Percentiles rank a stretch among this genome's conserved stretches.
Evolutionary conservation across 495 filamentous ascomycete species (phyloP).

Genomic region (Penicillium daleae): DNA sequence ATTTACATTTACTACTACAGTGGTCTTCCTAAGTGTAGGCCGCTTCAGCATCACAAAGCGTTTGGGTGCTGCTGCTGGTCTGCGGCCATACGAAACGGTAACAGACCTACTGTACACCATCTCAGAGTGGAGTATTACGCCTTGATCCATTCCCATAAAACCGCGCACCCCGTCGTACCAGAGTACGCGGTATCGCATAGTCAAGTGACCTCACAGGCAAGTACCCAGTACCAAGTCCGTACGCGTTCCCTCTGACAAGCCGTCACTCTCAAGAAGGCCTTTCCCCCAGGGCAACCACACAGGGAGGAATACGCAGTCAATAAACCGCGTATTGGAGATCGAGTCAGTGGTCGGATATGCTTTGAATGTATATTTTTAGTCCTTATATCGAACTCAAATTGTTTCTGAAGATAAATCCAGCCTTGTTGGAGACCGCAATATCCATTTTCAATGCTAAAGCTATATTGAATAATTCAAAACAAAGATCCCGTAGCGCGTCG

Average conservation of each 20-base stretch:
- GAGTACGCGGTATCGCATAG: slow-evolving; percentile 26
- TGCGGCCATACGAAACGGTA: slow-evolving; percentile 18
- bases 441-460: not conserved
- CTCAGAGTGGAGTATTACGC: slow-evolving; percentile 26
- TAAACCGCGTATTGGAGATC: not conserved
- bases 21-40: no score
- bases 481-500: not conserved
- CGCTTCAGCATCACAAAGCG: not conserved
- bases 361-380: not conserved
- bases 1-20: no score
- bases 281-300: not conserved
- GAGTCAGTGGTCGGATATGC: not conserved
- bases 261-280: not conserved
- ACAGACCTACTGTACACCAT: slow-evolving; percentile 24
- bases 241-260: slow-evolving; percentile 3
- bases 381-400: not conserved
- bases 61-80: not conserved
- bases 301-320: not conserved
- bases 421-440: not conserved
- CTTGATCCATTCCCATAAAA: slow-evolving; percentile 27
- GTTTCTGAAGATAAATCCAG: not conserved
- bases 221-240: slow-evolving; percentile 21
- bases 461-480: not conserved
- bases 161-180: slow-evolving; percentile 29
- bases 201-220: slow-evolving; percentile 16